These are phyloP conservation scores for Coniferiporia weirii DNA, from an alignment of 1,284 basidiomycete genomes.

Conservation along the genomic window DNA sequence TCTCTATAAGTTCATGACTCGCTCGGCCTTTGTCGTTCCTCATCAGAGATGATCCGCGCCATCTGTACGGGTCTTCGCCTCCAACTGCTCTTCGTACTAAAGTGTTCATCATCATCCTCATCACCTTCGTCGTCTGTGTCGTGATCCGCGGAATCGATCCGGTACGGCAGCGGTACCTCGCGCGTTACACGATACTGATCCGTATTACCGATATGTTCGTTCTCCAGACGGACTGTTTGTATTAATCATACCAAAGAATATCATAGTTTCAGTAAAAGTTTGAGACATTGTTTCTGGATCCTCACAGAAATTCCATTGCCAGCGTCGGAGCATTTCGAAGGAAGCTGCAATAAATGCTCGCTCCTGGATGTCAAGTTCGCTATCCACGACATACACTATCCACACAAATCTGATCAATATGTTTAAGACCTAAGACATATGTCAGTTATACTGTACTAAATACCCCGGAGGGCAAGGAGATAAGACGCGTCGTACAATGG, in stretches of 20 bases:
- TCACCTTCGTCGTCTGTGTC: conserved; percentile 35
- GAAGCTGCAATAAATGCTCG: conserved; percentile 67
- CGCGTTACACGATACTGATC: conserved; percentile 81
- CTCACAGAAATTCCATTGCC: conserved; percentile 92
- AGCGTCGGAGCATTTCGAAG: conserved; percentile 76
- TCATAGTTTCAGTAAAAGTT: background rate
- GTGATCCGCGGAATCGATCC: conserved; percentile 39
- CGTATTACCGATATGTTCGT: conserved; percentile 82
- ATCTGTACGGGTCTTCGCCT: conserved; percentile 5
- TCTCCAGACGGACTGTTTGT: conserved; percentile 67
- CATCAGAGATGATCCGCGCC: conserved; percentile 7
- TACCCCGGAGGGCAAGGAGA: background rate
- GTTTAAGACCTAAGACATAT: conserved; percentile 53
- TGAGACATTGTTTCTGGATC: conserved; percentile 10
- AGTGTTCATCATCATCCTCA: conserved; percentile 29
- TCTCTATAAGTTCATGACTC: background rate
- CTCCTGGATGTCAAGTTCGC: conserved; percentile 45
- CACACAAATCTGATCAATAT: conserved; percentile 76
- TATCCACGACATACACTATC: conserved; percentile 69
- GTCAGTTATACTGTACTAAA: background rate
- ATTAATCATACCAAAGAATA: conserved; percentile 5
- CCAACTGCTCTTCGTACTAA: conserved; percentile 10
- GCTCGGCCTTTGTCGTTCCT: background rate
- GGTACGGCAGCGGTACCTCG: conserved; percentile 75
- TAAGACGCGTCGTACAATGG: conserved; percentile 44